Evolutionary conservation across 108 stramenopile genomes (phyloP).

Genomic region (Skeletonema menzelii): DNA sequence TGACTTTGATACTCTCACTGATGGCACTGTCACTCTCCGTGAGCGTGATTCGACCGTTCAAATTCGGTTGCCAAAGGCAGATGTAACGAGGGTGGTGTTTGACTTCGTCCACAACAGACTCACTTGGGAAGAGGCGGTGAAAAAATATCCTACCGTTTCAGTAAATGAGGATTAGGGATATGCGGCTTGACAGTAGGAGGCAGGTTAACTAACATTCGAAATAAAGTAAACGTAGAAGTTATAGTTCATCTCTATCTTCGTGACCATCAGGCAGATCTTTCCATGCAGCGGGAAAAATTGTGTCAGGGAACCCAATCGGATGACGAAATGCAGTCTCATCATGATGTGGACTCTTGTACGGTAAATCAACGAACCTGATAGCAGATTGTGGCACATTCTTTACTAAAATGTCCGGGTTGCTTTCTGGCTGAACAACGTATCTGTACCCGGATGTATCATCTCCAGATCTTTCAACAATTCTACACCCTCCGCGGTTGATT

Average conservation of each 20-base stretch:
- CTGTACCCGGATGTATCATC: slow-evolving; percentile 58
- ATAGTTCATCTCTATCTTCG: slow-evolving; percentile 9
- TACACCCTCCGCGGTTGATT: slow-evolving; percentile 43
- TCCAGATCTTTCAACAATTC: slow-evolving; percentile 52
- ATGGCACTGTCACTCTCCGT: slow-evolving; percentile 94
- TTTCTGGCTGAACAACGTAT: slow-evolving; percentile 59
- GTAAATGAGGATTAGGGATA: slow-evolving; percentile 74
- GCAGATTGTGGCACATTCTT: slow-evolving; percentile 44
- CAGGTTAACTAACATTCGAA: too few species aligned
- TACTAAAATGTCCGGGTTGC: slow-evolving; percentile 1
- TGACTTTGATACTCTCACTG: slow-evolving; percentile 92
- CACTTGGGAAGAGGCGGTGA: slow-evolving; percentile 70
- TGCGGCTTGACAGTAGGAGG: background rate
- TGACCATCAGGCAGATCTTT: slow-evolving; percentile 6
- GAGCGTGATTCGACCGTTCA: slow-evolving; percentile 97
- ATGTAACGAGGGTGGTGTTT: slow-evolving; percentile 74
- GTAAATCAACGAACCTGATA: slow-evolving; percentile 48
- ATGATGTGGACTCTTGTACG: slow-evolving; percentile 51
- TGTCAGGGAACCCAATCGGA: slow-evolving; percentile 46
- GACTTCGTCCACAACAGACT: slow-evolving; percentile 75
- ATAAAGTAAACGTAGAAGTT: background rate
- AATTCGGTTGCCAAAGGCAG: slow-evolving; percentile 83
- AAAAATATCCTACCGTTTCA: slow-evolving; percentile 80
- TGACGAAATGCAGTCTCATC: slow-evolving; percentile 61
- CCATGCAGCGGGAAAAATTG: slow-evolving; percentile 32